These are phyloP conservation scores for Halenospora varia DNA, from an alignment of 495 filamentous ascomycete genomes.

Conservation along the genomic window DNA sequence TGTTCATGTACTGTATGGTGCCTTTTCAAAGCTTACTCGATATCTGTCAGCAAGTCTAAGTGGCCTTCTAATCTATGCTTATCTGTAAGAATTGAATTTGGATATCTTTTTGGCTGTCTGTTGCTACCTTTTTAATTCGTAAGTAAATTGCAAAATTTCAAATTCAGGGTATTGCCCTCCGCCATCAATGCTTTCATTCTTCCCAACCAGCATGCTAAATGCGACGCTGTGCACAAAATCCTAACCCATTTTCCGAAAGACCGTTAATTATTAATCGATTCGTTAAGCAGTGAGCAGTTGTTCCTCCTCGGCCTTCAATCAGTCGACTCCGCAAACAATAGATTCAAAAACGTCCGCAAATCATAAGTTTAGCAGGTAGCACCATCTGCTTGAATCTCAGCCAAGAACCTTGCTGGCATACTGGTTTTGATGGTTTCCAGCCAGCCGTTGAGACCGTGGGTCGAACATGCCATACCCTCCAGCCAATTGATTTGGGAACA, in stretches of 20 bases:
- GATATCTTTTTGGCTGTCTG: neutral
- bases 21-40: too few species aligned
- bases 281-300: neutral
- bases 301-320: neutral
- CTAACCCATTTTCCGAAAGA: neutral
- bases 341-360: too few species aligned
- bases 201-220: neutral
- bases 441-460: neutral
- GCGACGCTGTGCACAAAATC: neutral
- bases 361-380: neutral
- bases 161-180: neutral
- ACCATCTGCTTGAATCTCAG: neutral
- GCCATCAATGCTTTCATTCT: neutral
- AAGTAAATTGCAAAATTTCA: neutral
- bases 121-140: neutral
- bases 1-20: too few species aligned
- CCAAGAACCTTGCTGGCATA: neutral
- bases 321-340: neutral
- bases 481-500: neutral
- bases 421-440: neutral
- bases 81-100: neutral
- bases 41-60: neutral
- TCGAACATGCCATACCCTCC: neutral
- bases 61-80: neutral
- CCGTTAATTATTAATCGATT: neutral